Evolutionary conservation across 768 basidiomycete genomes (phyloP), one percentile per base, ranked within the genome.

Genomic region (Hygrocybe coccinea): DNA sequence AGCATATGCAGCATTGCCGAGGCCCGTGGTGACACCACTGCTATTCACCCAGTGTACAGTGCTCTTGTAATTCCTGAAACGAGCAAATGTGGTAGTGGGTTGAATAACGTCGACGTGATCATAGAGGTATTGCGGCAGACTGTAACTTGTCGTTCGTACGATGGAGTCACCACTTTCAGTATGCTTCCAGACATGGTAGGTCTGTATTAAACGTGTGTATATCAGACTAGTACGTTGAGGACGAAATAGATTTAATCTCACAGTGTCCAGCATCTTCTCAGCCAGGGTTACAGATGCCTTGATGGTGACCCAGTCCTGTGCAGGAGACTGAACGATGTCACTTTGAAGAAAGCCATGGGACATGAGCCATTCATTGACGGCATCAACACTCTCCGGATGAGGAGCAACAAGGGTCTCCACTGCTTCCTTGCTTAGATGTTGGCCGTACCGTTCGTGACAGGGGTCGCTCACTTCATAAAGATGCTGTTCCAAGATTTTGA

Each of bases 251-350:
- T 33, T 22, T 37, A 6, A 8, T 63, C 79, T 62, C 61, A 86
- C 86, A 45, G 88, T 85, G 62, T 81, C 71, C n/a, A 90, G 75
- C 80, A 90, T 84, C 60, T 79, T 70, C 67, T 90, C 87, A 0
- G 82, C 87, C 22, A 82, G 58, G 34, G 70, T 61, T 44, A 90
- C 75, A 0, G 86, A 79, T 6, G 87, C 69, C 11, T 67, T 79
- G 38, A 87, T 65, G 5, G 74, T 81, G 11, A 88, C 71, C 87
- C 86, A 90, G 58, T 89, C 87, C 47, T 79, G 76, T 0, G 86
- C 85, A 2, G 84, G 76, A 10, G 87, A 86, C 8, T 81, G 79
- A 39, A 69, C 58, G 19, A 82, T 60, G 54, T 79, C 74, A 38
- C 73, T 65, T 43, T 79, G 78, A 14, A 62, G 57, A 24, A 89